Percentiles rank a stretch among this genome's conserved stretches.
These are phyloP conservation scores for Cytauxzoon felis DNA, from an alignment of 169 alveolate species.

Conservation along the genomic window DNA sequence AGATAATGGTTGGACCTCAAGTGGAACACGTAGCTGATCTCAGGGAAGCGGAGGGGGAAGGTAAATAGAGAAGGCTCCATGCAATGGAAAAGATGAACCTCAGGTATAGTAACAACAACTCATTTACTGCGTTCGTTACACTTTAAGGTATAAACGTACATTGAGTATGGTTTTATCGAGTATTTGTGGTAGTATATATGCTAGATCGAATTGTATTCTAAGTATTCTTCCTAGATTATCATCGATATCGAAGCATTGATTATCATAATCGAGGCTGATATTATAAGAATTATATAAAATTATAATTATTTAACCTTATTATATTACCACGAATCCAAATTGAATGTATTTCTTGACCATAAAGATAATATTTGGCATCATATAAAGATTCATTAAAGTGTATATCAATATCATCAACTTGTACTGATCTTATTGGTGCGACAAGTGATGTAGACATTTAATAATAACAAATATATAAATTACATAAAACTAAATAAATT, in stretches of 20 bases:
- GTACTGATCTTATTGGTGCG: conserved; percentile 48
- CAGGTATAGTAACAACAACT: too few species aligned
- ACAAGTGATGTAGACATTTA: conserved; percentile 3
- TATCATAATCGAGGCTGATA: conserved; percentile 31
- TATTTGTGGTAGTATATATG: not conserved
- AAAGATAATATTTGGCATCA: conserved; percentile 48
- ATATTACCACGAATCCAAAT: conserved; percentile 52
- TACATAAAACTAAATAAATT: not conserved
- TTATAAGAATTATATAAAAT: not conserved
- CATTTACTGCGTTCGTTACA: too few species aligned
- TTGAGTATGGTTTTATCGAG: not conserved
- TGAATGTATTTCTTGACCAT: conserved; percentile 38
- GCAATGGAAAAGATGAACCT: too few species aligned
- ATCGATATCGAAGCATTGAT: conserved; percentile 29
- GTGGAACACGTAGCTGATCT: too few species aligned
- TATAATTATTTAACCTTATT: not conserved
- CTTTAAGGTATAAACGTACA: not conserved
- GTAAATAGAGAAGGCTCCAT: too few species aligned
- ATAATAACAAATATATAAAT: too few species aligned
- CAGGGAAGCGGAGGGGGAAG: too few species aligned
- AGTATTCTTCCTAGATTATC: conserved; percentile 42
- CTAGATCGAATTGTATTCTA: conserved; percentile 22
- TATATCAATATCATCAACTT: conserved; percentile 51
- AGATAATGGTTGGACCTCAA: too few species aligned
- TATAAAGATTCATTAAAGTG: conserved; percentile 37